Evolutionary conservation across 306 rosid species (phyloP), one percentile per base, ranked within the genome.

Genomic region (Malus sylvestris): DNA sequence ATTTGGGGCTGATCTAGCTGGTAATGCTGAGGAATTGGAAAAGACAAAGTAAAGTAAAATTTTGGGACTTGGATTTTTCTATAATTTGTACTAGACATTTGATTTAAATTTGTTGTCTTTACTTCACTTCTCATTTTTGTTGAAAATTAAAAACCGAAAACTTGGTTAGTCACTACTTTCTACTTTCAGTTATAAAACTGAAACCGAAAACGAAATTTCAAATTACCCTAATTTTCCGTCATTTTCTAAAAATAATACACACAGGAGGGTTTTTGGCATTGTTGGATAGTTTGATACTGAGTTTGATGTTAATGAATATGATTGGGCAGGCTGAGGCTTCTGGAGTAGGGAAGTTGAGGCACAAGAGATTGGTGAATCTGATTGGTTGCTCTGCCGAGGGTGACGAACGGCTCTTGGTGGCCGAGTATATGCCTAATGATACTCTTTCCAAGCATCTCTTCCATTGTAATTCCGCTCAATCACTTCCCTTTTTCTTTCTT

Each of bases 291-390:
- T 53, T 71, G 49, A 65, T 16, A 58, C 67, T 67, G 68, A 53
- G 42, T 67, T 25, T 76, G 29, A 29, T 68, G 35, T 42, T 90
- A 55, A 72, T n/a, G 76, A 40, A 57, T 35, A 57, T 72, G 76
- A 38, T 72, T 58, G 53, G n/a, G 76, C 86, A 89, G 96, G 91
- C 86, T 68, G 96, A 91, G 72, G 93, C 93, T 45, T 83, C 88
- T 49, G 96, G 96, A 86, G 91, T 89, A 65, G 96, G 92, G 70
- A 89, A 91, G 84, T 87, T 91, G 83, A 89, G 96, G 91, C 92
- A 91, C 83, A 89, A 78, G 78, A 89, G 92, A 80, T 60, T 89
- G 83, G 96, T 91, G 84, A 91, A 91, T 81, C 88, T 91, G 80
- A 83, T 91, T 57, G 96, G 96, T 29, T 89, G 93, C 79, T 91